phyloP scores from a whole-genome alignment of 129 eudicot species.

The Logfia minima region DNA sequence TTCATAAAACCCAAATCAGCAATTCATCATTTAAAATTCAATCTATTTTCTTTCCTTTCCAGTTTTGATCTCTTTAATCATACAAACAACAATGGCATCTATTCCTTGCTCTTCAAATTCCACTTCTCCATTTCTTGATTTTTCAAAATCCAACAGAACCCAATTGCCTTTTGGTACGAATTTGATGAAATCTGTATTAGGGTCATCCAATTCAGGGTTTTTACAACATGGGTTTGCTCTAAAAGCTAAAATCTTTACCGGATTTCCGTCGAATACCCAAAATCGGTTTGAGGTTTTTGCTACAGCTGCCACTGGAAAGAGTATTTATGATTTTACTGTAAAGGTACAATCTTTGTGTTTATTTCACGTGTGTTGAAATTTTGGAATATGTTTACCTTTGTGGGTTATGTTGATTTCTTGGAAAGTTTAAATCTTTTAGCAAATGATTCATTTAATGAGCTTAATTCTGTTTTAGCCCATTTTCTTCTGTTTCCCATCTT shows the following conservation, averaged over 20 bases:
- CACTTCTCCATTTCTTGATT: slow-evolving; percentile 17
- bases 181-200: slow-evolving; percentile 31
- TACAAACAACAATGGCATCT: slow-evolving; percentile 31
- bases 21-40: background rate
- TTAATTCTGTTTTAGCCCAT: slow-evolving; percentile 7
- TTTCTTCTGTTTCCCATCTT: background rate
- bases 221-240: slow-evolving; percentile 52
- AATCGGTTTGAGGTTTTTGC: slow-evolving; percentile 46
- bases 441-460: background rate
- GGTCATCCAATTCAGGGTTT: slow-evolving; percentile 54
- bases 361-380: background rate
- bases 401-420: slow-evolving; percentile 11
- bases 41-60: background rate
- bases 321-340: slow-evolving; percentile 69
- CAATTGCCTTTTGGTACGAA: slow-evolving; percentile 10
- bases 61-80: background rate
- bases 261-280: slow-evolving; percentile 36
- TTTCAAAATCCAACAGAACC: slow-evolving; percentile 27
- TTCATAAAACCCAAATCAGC: background rate
- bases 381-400: background rate
- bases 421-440: background rate
- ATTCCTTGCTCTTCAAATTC: slow-evolving; percentile 30
- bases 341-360: slow-evolving; percentile 46
- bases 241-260: slow-evolving; percentile 38
- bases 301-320: slow-evolving; percentile 72